Base-by-base conservation (phyloP, 2,329 filamentous ascomycete species). In the Diplodia scrobiculata region DNA sequence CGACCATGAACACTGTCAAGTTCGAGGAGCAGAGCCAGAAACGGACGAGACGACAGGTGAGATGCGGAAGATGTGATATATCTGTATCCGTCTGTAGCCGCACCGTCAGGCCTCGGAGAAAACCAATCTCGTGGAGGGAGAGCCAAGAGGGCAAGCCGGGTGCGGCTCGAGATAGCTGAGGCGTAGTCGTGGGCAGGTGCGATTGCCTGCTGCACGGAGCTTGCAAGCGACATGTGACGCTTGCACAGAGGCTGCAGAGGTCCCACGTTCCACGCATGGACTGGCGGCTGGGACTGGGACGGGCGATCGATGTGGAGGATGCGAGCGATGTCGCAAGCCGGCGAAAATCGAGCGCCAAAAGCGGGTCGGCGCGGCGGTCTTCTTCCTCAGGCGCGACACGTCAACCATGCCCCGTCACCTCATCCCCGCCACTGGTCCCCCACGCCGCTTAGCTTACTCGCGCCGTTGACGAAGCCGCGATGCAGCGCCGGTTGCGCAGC, bases 301-400 rank as follows among this genome's bases (percentile, higher is more conserved):
- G 14, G 45, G 48, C 47, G 60, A 59, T 62, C 58, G 58, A 5
- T 36, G 58, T 29, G 58, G 58, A 62, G 58, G 58, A 50, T 62
- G 58, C 11, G 58, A 27, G 58, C 58, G 58, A 62, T 50, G 45
- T 51, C 59, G 59, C 45, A 63, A 48, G 55, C 13, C 17, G 19
- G 25, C 25, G 55, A 14, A 25, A 27, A 38, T 52, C 34, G 21
- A 32, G 55, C 13, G 55, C 19, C 48, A 19, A 53, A 38, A 52
- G 60, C 47, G 47, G 47, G 47, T 27, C 60, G 47, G 45, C 47
- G 29, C 59, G 47, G 25, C n/a, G 32, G 53, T 6, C 19, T 45
- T 17, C 29, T 36, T 14, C 21, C 17, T 58, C 17, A 58, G 36
- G 53, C 59, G 48, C 47, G 50, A 63, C 50, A 52, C 60, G 48